phyloP scores from a whole-genome alignment of 371 early-diverging fungal genomes.

The Mortierella sp. region DNA sequence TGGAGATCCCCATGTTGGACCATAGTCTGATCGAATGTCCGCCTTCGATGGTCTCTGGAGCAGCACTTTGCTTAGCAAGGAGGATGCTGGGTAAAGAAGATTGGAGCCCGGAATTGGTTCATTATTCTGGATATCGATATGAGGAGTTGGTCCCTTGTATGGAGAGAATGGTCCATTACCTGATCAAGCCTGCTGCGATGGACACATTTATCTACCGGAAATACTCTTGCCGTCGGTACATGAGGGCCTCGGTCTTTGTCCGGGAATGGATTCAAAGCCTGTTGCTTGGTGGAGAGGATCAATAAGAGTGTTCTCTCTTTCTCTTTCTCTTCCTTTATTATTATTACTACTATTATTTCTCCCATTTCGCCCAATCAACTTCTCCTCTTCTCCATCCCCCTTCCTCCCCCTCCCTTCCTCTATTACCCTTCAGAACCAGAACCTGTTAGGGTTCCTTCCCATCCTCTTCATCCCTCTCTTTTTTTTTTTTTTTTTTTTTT shows the following conservation, averaged over 20 bases:
- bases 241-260: constrained; percentile 83
- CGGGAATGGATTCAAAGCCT: constrained; percentile 57
- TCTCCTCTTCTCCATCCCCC: too few species aligned
- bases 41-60: constrained; percentile 88
- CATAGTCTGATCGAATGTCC: constrained; percentile 78
- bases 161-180: constrained; percentile 73
- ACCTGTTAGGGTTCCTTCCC: too few species aligned
- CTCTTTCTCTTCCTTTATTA: too few species aligned
- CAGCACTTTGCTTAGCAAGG: constrained; percentile 89
- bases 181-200: constrained; percentile 62
- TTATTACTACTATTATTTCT: too few species aligned
- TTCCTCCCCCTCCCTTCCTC: too few species aligned
- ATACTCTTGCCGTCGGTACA: constrained; percentile 77
- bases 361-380: too few species aligned
- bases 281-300: too few species aligned
- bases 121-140: constrained; percentile 82
- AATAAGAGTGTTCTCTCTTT: too few species aligned
- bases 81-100: constrained; percentile 81
- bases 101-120: constrained; percentile 80
- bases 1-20: constrained; percentile 95
- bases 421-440: too few species aligned
- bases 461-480: too few species aligned
- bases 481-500: too few species aligned
- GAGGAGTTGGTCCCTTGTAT: constrained; percentile 71
- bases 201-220: constrained; percentile 81